A percentile compares a stretch with the other conserved stretches of the same genome.
These are phyloP conservation scores for Monosporascus ibericus DNA, from an alignment of 2,329 filamentous ascomycete genomes.

Conservation along the genomic window DNA sequence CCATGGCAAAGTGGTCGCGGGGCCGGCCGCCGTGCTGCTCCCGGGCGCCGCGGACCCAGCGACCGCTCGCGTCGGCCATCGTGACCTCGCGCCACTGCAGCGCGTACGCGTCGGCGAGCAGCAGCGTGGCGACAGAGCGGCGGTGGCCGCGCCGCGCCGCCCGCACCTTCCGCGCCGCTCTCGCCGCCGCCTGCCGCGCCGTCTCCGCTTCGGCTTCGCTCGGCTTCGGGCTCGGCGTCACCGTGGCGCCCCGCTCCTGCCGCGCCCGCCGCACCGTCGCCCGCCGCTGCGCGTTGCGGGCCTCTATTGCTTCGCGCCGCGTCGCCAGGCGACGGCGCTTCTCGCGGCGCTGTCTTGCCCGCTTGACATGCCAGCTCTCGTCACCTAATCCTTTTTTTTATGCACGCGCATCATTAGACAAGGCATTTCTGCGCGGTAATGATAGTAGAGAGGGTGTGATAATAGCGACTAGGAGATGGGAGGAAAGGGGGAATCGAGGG, in stretches of 20 bases:
- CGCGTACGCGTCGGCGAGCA: neutral
- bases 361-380: neutral
- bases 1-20: neutral
- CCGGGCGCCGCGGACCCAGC: neutral
- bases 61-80: neutral
- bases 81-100: neutral
- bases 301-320: too few species aligned
- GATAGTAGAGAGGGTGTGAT: neutral
- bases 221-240: conserved; percentile 3
- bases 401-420: neutral
- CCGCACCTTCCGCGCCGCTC: neutral
- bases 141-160: neutral
- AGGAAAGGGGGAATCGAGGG: neutral
- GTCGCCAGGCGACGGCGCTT: too few species aligned
- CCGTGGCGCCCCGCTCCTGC: neutral
- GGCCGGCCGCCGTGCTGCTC: neutral
- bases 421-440: too few species aligned
- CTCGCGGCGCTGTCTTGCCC: neutral
- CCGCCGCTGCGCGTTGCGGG: neutral
- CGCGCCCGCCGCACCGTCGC: neutral
- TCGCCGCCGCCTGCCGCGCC: neutral
- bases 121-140: neutral
- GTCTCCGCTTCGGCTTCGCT: conserved; percentile 1
- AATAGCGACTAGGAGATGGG: neutral
- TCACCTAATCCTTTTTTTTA: neutral